Conservation (phyloP, 2,329 filamentous ascomycete genomes). For the Ramularia endophylla region DNA sequence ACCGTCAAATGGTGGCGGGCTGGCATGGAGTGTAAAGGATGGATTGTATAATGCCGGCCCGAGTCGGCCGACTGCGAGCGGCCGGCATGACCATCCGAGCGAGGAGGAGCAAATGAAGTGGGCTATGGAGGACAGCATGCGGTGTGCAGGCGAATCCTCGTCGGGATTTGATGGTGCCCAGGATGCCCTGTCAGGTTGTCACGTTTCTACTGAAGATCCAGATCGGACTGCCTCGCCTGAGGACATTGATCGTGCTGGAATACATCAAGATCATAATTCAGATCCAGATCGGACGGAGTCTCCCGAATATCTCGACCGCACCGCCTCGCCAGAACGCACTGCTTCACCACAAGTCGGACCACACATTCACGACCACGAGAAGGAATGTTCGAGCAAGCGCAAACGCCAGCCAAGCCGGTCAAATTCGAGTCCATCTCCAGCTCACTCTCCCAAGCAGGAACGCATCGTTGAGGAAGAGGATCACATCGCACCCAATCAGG, state of each 20-base stretch:
- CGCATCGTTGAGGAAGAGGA: conserved; percentile 1
- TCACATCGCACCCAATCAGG: conserved; percentile 5
- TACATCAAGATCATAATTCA: no score
- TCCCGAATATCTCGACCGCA: no score
- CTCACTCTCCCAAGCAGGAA: conserved; percentile 9
- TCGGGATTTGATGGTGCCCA: no score
- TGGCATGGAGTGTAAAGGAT: conserved; percentile 32
- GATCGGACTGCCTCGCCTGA: no score
- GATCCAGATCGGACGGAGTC: no score
- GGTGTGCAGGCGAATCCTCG: background rate
- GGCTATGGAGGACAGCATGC: conserved; percentile 31
- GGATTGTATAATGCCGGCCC: conserved; percentile 29
- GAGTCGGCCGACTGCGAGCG: conserved; percentile 2
- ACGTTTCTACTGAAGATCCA: no score
- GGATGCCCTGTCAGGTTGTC: no score
- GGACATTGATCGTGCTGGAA: no score
- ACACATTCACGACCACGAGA: no score
- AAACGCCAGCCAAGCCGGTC: conserved; percentile 3
- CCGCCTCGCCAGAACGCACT: no score
- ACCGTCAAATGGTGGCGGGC: conserved; percentile 45
- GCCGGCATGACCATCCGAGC: conserved; percentile 12
- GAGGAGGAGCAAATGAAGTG: conserved; percentile 35
- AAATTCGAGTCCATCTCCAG: conserved; percentile 3
- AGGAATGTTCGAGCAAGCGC: background rate
- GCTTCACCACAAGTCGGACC: no score